Conservation (phyloP, 768 basidiomycete genomes). For the Russula virescens region DNA sequence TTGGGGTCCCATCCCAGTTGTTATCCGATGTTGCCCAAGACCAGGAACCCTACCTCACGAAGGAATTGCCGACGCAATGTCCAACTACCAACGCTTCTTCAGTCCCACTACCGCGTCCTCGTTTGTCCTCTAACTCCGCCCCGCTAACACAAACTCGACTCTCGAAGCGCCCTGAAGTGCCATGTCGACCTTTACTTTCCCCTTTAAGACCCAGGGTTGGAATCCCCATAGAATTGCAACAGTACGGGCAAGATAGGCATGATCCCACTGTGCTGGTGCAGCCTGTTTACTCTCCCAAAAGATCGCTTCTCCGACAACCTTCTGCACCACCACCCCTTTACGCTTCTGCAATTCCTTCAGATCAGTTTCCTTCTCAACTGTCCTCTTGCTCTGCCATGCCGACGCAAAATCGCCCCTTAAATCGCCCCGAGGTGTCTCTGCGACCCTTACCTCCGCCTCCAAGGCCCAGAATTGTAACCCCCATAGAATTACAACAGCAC, state of each 20-base stretch:
- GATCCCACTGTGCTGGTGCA: too few species aligned
- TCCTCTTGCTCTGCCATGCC: not conserved
- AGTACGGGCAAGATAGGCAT: not conserved
- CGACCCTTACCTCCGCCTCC: too few species aligned
- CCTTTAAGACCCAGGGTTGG: too few species aligned
- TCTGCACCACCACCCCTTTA: conserved; percentile 8
- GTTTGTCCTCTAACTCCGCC: not conserved
- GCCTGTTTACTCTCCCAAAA: not conserved
- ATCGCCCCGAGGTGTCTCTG: not conserved
- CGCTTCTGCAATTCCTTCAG: not conserved
- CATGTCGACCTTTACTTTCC: not conserved
- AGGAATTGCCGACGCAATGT: too few species aligned
- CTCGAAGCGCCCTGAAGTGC: not conserved
- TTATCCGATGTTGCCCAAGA: too few species aligned
- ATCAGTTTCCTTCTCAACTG: not conserved
- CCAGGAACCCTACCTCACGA: too few species aligned
- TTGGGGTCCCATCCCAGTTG: too few species aligned
- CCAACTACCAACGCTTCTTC: not conserved
- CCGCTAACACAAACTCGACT: not conserved
- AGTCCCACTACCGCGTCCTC: not conserved
- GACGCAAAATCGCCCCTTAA: not conserved
- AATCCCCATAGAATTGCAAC: too few species aligned
- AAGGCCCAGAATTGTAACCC: too few species aligned
- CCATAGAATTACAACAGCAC: too few species aligned
- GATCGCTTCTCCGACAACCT: not conserved